These are phyloP conservation scores for Ustilago trichophora DNA, from an alignment of 1,284 basidiomycete genomes.

Conservation along the genomic window DNA sequence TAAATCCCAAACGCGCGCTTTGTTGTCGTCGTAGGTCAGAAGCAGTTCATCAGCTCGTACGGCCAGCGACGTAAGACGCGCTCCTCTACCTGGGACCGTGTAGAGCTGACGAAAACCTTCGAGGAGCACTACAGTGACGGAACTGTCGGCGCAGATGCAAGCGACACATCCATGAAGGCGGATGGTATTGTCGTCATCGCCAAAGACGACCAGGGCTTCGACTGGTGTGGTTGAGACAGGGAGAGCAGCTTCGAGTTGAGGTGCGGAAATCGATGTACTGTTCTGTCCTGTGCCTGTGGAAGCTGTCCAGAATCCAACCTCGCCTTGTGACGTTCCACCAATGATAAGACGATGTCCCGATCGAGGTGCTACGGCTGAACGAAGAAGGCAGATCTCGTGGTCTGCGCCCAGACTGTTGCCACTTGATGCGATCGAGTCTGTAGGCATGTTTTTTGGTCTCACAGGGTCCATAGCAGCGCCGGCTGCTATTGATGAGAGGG, in stretches of 20 bases:
- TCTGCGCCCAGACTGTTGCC: slow-evolving; percentile 15
- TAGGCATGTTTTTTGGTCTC: too few species aligned
- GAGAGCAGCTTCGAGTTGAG: slow-evolving; percentile 76
- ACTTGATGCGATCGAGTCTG: too few species aligned
- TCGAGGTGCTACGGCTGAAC: slow-evolving; percentile 36
- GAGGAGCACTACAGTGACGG: slow-evolving; percentile 80
- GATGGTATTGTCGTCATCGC: slow-evolving; percentile 70
- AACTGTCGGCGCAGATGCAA: slow-evolving; percentile 81
- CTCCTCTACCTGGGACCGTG: slow-evolving; percentile 76
- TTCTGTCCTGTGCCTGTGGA: background rate
- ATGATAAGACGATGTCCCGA: slow-evolving; percentile 40
- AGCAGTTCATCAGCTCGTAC: slow-evolving; percentile 77
- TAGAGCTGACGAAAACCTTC: slow-evolving; percentile 76
- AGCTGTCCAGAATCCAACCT: slow-evolving; percentile 66
- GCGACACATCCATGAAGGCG: slow-evolving; percentile 77
- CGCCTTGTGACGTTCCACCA: slow-evolving; percentile 51
- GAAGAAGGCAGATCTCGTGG: slow-evolving; percentile 33
- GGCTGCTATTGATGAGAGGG: slow-evolving; percentile 15
- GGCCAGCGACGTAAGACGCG: slow-evolving; percentile 74
- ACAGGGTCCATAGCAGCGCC: too few species aligned
- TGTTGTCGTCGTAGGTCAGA: slow-evolving; percentile 78
- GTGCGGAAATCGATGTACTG: slow-evolving; percentile 19
- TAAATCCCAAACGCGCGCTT: slow-evolving; percentile 88
- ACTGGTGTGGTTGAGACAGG: slow-evolving; percentile 76
- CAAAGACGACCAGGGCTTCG: slow-evolving; percentile 72